Percentiles rank a stretch among this genome's conserved stretches.
phyloP scores from a whole-genome alignment of 306 rosid species.

The Sicyos edulis region DNA sequence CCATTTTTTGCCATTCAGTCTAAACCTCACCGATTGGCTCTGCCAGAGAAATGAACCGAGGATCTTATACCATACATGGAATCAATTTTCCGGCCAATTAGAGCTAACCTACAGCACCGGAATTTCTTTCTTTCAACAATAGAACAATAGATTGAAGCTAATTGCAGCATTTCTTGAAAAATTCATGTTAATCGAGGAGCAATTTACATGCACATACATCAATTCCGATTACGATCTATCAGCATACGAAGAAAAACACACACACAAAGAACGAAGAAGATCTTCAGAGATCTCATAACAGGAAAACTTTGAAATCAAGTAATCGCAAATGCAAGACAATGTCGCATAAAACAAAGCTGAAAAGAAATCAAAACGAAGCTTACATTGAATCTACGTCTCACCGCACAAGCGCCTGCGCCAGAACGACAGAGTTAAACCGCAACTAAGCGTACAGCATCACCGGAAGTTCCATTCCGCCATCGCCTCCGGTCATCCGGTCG shows the following conservation, averaged over 20 bases:
- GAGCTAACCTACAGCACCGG: background rate
- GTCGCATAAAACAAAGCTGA: background rate
- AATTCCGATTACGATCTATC: background rate
- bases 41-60: background rate
- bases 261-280: background rate
- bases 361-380: background rate
- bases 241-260: background rate
- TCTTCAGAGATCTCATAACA: background rate
- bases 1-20: background rate
- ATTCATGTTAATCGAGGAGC: background rate
- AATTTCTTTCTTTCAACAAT: background rate
- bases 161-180: constrained; percentile 1
- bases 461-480: background rate
- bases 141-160: background rate
- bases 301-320: constrained; percentile 16
- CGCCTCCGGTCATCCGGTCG: background rate
- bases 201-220: background rate
- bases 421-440: background rate
- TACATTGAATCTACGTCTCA: background rate
- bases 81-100: background rate
- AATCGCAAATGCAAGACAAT: constrained; percentile 3
- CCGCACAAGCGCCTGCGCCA: background rate
- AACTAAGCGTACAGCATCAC: constrained; percentile 6
- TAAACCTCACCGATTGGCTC: background rate
- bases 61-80: background rate